Evolutionary conservation across 441 rosid genomes (phyloP), one percentile per base, ranked within the genome.

Genomic region (Cnidoscolus chayamansa): DNA sequence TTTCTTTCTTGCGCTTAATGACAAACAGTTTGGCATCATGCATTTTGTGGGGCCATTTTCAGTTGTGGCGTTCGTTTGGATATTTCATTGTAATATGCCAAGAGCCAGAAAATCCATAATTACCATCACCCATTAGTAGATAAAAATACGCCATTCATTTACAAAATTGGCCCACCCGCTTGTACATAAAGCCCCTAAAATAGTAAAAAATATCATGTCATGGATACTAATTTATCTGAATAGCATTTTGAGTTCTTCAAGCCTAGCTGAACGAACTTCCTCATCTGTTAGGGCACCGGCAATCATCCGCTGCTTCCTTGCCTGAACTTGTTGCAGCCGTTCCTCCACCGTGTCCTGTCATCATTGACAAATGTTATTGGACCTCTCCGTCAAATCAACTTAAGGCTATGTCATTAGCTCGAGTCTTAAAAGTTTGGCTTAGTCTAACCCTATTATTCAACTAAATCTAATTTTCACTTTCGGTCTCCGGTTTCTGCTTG

Each of bases 201-300:
- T 2, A 50, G 56, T 11, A 1, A 12, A 48, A 2, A 30, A 50
- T 25, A 25, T 15, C 3, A 65, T 11, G 35, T 31, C 19, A 63
- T 2, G 50, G 30, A 0, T 5, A 65, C 7, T 7, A 57, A 69
- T 63, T 81, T 35, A 84, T 79, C 90, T 80, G 51, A 84, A 89
- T 25, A 89, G 81, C 87, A 84, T 84, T 63, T 89, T 82, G 25
- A 84, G 89, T 70, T 87, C 85, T 65, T 87, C 88, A 76, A 84
- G 76, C 73, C 91, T 77, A 0, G 93, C 87, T 0, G 92, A 82
- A 48, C 90, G 86, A 70, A 88, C 88, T 62, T 87, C 90, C 75
- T 87, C 88, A 60, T 83, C 89, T 0, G 92, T 85, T 5, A 87
- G 81, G 73, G 96, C 90, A 66, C 92, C 96, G 0, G 90, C 80